A percentile compares a stretch with the other conserved stretches of the same genome.
phyloP scores from a whole-genome alignment of 805 yeast species.

The Ogataea trehaloabstinens region DNA sequence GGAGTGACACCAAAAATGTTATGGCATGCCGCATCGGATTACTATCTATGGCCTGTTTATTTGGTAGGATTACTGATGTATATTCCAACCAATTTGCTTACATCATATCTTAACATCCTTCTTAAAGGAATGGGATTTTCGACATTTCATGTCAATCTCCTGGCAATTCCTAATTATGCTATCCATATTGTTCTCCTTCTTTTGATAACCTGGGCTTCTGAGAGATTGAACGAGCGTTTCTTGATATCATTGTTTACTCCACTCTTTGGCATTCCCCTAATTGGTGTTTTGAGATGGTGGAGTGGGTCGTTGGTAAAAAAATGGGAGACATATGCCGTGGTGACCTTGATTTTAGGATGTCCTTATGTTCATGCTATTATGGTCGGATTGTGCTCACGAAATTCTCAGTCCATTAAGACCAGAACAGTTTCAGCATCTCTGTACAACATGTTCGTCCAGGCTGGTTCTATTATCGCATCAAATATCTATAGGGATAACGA shows the following conservation, averaged over 20 bases:
- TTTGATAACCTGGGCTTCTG: slow-evolving; percentile 36
- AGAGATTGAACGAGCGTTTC: slow-evolving; percentile 30
- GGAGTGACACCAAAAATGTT: slow-evolving; percentile 43
- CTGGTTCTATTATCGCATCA: slow-evolving; percentile 48
- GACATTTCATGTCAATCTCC: slow-evolving; percentile 49
- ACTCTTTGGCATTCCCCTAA: slow-evolving; percentile 23
- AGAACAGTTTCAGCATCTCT: slow-evolving; percentile 63
- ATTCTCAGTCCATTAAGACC: slow-evolving; percentile 55
- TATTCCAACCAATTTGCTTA: slow-evolving; percentile 36
- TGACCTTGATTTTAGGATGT: slow-evolving; percentile 32
- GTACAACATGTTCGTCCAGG: slow-evolving; percentile 60
- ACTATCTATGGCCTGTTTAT: slow-evolving; percentile 55
- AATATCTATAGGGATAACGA: slow-evolving; percentile 58
- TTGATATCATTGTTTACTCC: slow-evolving; percentile 22
- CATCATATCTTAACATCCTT: slow-evolving; percentile 46
- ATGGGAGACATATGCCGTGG: slow-evolving; percentile 18
- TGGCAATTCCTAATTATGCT: slow-evolving; percentile 49
- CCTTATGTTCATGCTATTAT: slow-evolving; percentile 50
- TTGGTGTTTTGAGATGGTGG: slow-evolving; percentile 22
- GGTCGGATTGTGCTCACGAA: slow-evolving; percentile 58
- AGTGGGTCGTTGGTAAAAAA: slow-evolving; percentile 11
- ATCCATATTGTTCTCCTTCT: slow-evolving; percentile 37
- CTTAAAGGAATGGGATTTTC: slow-evolving; percentile 49
- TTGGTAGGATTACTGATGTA: slow-evolving; percentile 42
- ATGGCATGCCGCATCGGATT: slow-evolving; percentile 42